phyloP scores from a whole-genome alignment of 78 protist genomes.

The Parvularia atlantis region DNA sequence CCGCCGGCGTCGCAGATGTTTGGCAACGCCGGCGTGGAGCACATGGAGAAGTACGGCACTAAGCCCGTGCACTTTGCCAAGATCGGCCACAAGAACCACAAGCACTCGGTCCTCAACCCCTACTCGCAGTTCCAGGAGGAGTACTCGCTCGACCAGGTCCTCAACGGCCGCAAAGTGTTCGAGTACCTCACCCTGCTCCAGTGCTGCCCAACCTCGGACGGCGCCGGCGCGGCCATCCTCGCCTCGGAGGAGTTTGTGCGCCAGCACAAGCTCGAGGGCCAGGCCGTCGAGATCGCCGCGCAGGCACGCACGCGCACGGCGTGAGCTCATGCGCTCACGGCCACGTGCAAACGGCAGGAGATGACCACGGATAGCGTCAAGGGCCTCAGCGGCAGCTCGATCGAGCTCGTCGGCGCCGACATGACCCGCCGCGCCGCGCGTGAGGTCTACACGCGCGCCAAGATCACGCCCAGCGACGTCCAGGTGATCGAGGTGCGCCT shows the following conservation, averaged over 20 bases:
- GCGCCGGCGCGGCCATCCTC: conserved; percentile 25
- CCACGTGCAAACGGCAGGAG: conserved; percentile 4
- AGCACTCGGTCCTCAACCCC: conserved; percentile 30
- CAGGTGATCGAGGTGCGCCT: conserved; percentile 33
- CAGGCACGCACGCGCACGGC: too few species aligned
- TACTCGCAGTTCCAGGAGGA: conserved; percentile 31
- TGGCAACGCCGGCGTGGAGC: conserved; percentile 26
- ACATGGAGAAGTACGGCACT: conserved; percentile 20
- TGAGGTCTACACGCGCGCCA: conserved; percentile 5
- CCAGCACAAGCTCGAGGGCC: conserved; percentile 12
- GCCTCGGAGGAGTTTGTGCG: conserved; percentile 22
- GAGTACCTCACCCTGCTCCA: conserved; percentile 7
- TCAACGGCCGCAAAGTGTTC: not conserved
- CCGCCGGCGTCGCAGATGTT: conserved; percentile 30
- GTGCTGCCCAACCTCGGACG: conserved; percentile 43
- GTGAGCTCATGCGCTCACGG: too few species aligned
- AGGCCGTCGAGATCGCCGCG: conserved; percentile 18
- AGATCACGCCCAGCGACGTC: conserved; percentile 3
- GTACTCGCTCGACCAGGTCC: conserved; percentile 17
- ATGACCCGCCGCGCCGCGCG: conserved; percentile 21
- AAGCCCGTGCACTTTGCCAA: conserved; percentile 16
- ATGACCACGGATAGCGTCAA: not conserved
- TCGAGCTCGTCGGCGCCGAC: not conserved
- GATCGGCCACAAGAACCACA: conserved; percentile 35
- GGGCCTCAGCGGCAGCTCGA: conserved; percentile 1